Percentiles rank a stretch among this genome's conserved stretches.
Conservation (phyloP, 805 yeast genomes). For the Scheffersomyces amazonensis region DNA sequence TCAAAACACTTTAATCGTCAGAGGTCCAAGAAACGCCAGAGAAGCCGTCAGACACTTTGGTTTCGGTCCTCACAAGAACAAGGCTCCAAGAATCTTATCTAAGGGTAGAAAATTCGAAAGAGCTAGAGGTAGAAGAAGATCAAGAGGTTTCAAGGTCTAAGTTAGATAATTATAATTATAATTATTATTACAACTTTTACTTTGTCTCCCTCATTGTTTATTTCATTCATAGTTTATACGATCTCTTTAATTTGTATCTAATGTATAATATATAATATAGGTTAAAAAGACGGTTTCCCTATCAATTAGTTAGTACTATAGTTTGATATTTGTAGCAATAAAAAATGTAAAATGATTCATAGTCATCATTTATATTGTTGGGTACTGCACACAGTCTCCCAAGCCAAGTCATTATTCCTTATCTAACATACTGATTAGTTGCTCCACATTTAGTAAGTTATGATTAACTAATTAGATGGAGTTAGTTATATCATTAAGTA, state of each 20-base stretch:
- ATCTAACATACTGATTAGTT: too few species aligned
- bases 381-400: too few species aligned
- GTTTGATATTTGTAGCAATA: too few species aligned
- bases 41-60: slow-evolving; percentile 99
- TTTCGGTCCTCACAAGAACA: slow-evolving; percentile 99
- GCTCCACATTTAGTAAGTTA: too few species aligned
- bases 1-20: slow-evolving; percentile 93
- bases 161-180: slow-evolving; percentile 10
- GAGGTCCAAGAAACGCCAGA: slow-evolving; percentile 99
- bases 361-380: too few species aligned
- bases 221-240: slow-evolving; percentile 1
- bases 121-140: slow-evolving; percentile 99
- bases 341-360: too few species aligned
- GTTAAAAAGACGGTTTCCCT: too few species aligned
- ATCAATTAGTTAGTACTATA: too few species aligned
- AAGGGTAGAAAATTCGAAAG: slow-evolving; percentile 99
- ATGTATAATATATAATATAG: slow-evolving; percentile 9
- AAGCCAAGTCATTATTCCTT: too few species aligned
- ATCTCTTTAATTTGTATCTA: slow-evolving; percentile 7
- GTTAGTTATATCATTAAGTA: too few species aligned
- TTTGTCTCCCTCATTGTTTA: slow-evolving; percentile 3
- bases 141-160: slow-evolving; percentile 99
- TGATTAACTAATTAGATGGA: too few species aligned
- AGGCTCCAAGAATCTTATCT: slow-evolving; percentile 97
- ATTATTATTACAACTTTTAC: slow-evolving; percentile 1